Percentiles rank a stretch among this genome's conserved stretches.
Evolutionary conservation across 495 filamentous ascomycete species (phyloP).

Genomic region (Neurospora hispaniola): DNA sequence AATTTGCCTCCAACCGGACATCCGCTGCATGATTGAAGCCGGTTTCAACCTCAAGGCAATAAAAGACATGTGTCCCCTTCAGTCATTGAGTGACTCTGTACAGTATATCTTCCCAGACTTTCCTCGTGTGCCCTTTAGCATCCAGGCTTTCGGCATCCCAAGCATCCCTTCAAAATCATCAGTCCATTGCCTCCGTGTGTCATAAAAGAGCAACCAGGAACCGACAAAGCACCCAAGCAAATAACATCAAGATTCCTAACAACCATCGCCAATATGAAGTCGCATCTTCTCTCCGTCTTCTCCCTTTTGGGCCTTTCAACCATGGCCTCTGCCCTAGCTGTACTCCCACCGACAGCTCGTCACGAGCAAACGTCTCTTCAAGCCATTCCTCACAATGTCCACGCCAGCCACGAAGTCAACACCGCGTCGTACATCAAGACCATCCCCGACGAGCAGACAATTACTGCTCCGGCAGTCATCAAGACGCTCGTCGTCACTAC

Average conservation of each 20-base stretch:
- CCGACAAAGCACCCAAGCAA: background rate
- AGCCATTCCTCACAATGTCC: background rate
- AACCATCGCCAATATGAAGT: too few relatives aligned
- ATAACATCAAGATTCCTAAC: too few relatives aligned
- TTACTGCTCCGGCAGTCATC: background rate
- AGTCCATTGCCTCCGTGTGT: too few relatives aligned
- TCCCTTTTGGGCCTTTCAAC: background rate
- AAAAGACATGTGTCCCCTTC: too few relatives aligned
- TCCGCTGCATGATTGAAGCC: too few relatives aligned
- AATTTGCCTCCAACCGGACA: too few relatives aligned
- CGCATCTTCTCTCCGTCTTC: background rate
- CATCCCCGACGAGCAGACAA: too few relatives aligned
- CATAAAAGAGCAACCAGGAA: background rate
- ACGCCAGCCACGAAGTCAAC: background rate
- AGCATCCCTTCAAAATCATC: background rate
- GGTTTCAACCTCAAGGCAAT: too few relatives aligned
- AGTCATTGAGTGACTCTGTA: too few relatives aligned
- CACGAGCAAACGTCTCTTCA: background rate
- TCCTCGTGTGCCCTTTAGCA: too few relatives aligned
- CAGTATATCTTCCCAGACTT: too few relatives aligned
- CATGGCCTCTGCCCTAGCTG: background rate
- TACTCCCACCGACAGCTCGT: background rate
- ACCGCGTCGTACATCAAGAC: background rate
- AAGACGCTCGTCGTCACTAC: background rate
- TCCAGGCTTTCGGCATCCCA: background rate